Conservation (phyloP, 2,329 filamentous ascomycete genomes). For the Pseudocercospora fuligena region DNA sequence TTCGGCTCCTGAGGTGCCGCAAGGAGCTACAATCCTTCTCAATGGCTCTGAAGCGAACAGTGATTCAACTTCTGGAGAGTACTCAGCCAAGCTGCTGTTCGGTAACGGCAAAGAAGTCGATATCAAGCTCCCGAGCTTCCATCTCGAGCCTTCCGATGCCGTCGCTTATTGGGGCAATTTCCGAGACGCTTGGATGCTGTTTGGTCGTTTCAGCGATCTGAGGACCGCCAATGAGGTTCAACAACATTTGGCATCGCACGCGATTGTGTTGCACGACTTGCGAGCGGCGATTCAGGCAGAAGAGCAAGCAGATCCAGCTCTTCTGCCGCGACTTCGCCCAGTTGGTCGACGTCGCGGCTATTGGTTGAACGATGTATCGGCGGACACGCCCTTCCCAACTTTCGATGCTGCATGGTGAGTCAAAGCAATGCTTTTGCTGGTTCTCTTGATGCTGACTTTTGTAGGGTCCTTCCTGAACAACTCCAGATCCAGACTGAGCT, state of each 20-base stretch:
- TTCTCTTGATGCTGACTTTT: neutral
- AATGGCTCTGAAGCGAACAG: neutral
- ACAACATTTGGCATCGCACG: neutral
- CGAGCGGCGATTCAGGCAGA: neutral
- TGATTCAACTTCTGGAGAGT: neutral
- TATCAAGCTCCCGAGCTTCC: neutral
- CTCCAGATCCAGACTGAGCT: neutral
- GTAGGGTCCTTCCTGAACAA: neutral
- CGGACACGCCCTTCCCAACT: neutral
- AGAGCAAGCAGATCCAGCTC: neutral
- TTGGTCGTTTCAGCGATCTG: neutral
- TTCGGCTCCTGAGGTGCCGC: neutral
- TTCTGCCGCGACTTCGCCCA: neutral
- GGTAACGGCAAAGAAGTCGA: neutral
- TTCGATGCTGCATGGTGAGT: neutral
- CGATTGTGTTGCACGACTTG: neutral
- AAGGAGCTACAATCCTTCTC: neutral
- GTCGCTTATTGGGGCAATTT: neutral
- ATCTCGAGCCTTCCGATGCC: neutral
- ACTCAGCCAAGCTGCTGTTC: neutral
- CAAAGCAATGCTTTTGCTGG: neutral
- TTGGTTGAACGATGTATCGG: neutral
- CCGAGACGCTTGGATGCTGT: neutral
- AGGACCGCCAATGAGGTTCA: neutral
- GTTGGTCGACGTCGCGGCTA: neutral